Evolutionary conservation across 2,329 filamentous ascomycete species (phyloP), one percentile per base, ranked within the genome.

Genomic region (Talaromyces sp.): DNA sequence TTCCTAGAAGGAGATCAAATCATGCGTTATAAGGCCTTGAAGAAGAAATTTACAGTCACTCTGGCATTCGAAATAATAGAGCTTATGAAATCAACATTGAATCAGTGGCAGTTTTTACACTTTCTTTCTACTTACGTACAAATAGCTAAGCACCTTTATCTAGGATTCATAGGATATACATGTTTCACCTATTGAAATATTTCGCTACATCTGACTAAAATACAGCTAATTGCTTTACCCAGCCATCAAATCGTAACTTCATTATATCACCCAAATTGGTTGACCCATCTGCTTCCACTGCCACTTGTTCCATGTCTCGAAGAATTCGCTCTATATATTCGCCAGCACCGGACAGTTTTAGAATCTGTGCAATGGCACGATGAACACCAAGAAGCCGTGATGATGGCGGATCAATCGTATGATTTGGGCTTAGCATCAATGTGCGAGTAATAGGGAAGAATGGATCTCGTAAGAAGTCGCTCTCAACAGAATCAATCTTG

Each of bases 371-470:
- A 1, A 43, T 43, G 17, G 40, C 40, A 25, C 40, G 19, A 25
- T 43, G 40, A 21, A 43, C 13, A 5, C 9, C 40, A 17, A 43
- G 40, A 21, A 43, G 40, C 11, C 22, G 40, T 21, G 19, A 15
- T 2, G 40, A 43, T 13, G 40, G 40, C 19, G 7, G 40, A 17
- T 43, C 40, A 21, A 43, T 43, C 10, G 10, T 25, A 25, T 25
- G n/a, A 69, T 62, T 59, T 21, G 61, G 54, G 48, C 61, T 72
- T 19, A 72, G 63, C 39, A 48, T 60, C 28, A 65, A 62, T 15
- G 57, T 62, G 13, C 64, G 62, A 39, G 61, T 62, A 43, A 68
- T 60, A 22, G 62, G 65, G 48, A 67, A 59, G 53, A 63, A 57
- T 41, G 45, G 52, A 59, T 64, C 60, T 40, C 60, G 59, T 60